Evolutionary conservation across 257 asterid genomes (phyloP), one percentile per base, ranked within the genome.

Genomic region (Solanum pinnatisectum): DNA sequence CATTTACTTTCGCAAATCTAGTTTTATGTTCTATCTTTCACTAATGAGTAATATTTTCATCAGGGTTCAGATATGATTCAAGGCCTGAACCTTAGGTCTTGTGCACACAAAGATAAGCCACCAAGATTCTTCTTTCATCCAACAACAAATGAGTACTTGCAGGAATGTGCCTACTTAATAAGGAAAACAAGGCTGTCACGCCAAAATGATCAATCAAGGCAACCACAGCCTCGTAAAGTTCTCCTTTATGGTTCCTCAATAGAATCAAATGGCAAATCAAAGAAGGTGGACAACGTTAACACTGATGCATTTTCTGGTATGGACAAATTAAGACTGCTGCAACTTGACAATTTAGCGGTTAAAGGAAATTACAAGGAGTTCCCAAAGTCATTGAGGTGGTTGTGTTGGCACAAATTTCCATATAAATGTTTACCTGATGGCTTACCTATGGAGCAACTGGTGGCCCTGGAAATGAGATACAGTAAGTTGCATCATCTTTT

Each of bases 151-250:
- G 63, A 52, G 23, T 52, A 52, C 63, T 52, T 52, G 9, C 63
- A 5, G 23, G 63, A 52, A 52, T 52, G 63, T 6, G 23, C 23
- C 63, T 16, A 52, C 63, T 0, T 18, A 52, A 52, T 52, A 0
- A 0, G 63, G 23, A 52, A 6, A 1, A 52, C 0, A 6, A 52
- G 0, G 23, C 4, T 52, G 10, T 52, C 63, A 52, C 0, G n/a
- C 63, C 63, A 52, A 52, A 52, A 18, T 52, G 0, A 52, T 52
- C 63, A 0, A 52, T 52, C 63, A 52, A 52, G 63, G 9, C 63
- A 52, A 52, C 23, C 63, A 52, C 63, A 52, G 0, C 63, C 63
- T 52, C 9, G 4, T 52, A 52, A 52, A 52, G 23, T 52, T 52
- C 23, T 0, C 0, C 0, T 18, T 52, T 16, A 16, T 52, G 63